A percentile compares a stretch with the other conserved stretches of the same genome.
Conservation (phyloP, 2,329 filamentous ascomycete species). For the Stachybotrys chartarum region DNA sequence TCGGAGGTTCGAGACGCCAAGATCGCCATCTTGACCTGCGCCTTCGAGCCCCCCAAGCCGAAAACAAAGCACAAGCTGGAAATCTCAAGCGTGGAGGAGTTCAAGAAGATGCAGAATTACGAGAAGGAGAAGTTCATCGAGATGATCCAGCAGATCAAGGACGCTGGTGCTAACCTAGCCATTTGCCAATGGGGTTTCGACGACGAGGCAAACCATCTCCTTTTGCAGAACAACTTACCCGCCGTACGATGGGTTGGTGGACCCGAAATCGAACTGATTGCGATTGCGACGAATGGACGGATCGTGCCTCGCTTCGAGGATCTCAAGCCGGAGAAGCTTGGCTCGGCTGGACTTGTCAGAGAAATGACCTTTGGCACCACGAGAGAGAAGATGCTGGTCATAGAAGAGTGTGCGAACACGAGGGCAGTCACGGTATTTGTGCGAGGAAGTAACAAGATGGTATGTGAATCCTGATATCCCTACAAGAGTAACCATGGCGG, state of each 20-base stretch:
- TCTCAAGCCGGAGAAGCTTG: constrained; percentile 82
- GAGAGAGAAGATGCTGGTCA: constrained; percentile 98
- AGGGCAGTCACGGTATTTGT: constrained; percentile 95
- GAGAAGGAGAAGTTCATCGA: constrained; percentile 94
- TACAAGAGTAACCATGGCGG: background rate
- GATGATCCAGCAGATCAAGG: constrained; percentile 99
- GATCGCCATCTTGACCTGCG: constrained; percentile 94
- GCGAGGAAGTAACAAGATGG: constrained; percentile 98
- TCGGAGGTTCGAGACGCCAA: constrained; percentile 92
- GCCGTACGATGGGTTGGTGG: constrained; percentile 97
- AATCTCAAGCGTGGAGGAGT: constrained; percentile 94
- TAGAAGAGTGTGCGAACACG: constrained; percentile 98
- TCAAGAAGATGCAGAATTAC: constrained; percentile 95
- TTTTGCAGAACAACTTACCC: constrained; percentile 92
- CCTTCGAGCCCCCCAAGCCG: constrained; percentile 97
- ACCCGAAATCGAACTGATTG: constrained; percentile 96
- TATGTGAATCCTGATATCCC: constrained; percentile 31
- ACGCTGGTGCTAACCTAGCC: constrained; percentile 90
- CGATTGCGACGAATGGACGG: constrained; percentile 94
- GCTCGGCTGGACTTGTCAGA: constrained; percentile 78
- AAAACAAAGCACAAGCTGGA: constrained; percentile 99
- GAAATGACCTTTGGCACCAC: constrained; percentile 98
- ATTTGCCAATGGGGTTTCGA: constrained; percentile 99
- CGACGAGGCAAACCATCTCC: constrained; percentile 94
- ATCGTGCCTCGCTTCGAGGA: constrained; percentile 98